phyloP scores from a whole-genome alignment of 129 eudicot species.

The Arctium lappa region DNA sequence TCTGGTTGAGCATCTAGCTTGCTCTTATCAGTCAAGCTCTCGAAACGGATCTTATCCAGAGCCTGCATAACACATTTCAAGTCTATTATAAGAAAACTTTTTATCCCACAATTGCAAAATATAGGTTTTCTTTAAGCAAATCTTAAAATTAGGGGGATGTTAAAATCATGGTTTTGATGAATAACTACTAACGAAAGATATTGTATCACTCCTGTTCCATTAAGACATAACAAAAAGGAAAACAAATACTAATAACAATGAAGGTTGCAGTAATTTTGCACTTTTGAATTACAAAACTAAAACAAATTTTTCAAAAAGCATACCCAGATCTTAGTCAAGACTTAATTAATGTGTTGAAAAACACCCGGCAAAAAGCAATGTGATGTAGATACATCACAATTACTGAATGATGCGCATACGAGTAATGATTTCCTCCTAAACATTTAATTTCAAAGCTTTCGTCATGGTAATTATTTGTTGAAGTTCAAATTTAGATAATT shows the following conservation, averaged over 20 bases:
- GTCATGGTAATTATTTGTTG: not conserved
- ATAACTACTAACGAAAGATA: not conserved
- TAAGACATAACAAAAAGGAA: not conserved
- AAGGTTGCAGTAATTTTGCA: not conserved
- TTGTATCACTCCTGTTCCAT: not conserved
- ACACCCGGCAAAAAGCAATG: too few species aligned
- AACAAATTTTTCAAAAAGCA: not conserved
- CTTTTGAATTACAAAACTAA: not conserved
- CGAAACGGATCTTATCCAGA: slow-evolving; percentile 80
- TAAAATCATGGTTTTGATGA: not conserved
- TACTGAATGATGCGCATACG: too few species aligned
- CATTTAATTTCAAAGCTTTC: not conserved
- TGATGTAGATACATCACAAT: too few species aligned
- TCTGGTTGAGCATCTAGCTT: slow-evolving; percentile 47
- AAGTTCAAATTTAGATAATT: not conserved
- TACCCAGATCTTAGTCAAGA: not conserved
- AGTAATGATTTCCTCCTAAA: not conserved
- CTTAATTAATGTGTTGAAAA: too few species aligned
- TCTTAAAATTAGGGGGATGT: not conserved
- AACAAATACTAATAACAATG: not conserved
- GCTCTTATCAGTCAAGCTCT: slow-evolving; percentile 57
- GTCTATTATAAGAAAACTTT: not conserved
- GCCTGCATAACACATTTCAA: slow-evolving; percentile 32
- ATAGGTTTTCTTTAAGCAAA: not conserved
- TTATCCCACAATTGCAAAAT: not conserved